phyloP scores from a whole-genome alignment of 2,329 filamentous ascomycete species.

The Fusarium humuli region DNA sequence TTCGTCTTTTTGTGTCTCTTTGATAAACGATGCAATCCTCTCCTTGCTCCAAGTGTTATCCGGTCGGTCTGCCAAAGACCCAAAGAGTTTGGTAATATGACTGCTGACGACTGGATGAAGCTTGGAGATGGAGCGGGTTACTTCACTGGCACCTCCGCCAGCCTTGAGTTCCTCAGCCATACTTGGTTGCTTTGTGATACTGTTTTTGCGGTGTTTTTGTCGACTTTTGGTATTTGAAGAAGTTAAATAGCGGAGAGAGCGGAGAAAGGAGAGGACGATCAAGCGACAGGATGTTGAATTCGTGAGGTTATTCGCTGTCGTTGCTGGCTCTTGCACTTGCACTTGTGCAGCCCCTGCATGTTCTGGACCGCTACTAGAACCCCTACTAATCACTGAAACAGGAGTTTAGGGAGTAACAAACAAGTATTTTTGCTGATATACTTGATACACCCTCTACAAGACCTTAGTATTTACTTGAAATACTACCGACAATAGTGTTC shows the following conservation, averaged over 20 bases:
- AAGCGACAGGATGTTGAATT: conserved; percentile 30
- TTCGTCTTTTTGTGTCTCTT: conserved; percentile 58
- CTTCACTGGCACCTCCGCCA: conserved; percentile 61
- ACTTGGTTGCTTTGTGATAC: not conserved
- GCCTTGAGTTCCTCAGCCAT: conserved; percentile 51
- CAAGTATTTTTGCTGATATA: not conserved
- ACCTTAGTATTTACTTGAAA: not conserved
- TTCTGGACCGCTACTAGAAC: conserved; percentile 9
- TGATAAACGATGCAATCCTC: conserved; percentile 60
- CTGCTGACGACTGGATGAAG: conserved; percentile 56
- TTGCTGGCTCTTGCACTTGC: conserved; percentile 6
- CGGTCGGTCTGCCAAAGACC: conserved; percentile 55
- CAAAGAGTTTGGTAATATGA: conserved; percentile 62
- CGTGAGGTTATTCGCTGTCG: conserved; percentile 41
- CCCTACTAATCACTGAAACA: not conserved
- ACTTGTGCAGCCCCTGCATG: conserved; percentile 30
- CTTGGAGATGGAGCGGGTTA: conserved; percentile 55
- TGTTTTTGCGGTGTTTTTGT: not conserved
- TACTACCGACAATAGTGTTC: not conserved
- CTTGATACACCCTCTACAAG: too few species aligned
- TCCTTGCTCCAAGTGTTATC: conserved; percentile 59
- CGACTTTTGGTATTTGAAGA: conserved; percentile 11
- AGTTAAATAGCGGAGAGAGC: conserved; percentile 20
- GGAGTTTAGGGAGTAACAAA: not conserved
- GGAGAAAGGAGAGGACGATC: conserved; percentile 35